Evolutionary conservation across 176 grass and related monocot species (phyloP), one percentile per base, ranked within the genome.

Genomic region (Elymus sibiricus): DNA sequence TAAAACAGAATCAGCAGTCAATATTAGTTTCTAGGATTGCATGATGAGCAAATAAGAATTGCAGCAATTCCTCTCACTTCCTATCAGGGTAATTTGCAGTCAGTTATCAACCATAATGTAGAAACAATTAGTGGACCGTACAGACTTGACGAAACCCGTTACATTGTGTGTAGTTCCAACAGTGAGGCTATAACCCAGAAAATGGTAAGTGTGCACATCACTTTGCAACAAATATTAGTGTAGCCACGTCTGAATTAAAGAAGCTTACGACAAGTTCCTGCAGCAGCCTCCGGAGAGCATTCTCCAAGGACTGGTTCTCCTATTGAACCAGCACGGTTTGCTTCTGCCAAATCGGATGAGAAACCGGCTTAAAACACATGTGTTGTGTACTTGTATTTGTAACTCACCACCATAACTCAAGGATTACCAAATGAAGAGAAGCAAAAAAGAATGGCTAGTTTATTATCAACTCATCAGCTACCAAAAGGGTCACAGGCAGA

Each of bases 241-340:
- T 37, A 9, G 29, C 29, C 22, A 83, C 26, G 78, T 62, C 19
- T 15, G 53, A 26, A 34, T 14, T 69, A 62, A 74, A 51, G 70
- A 74, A 86, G 60, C 92, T 90, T 89, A 97, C 92, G 73, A 88
- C 90, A 86, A 97, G 86, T 84, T 94, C 95, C 81, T 97, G 92
- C 68, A 94, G 87, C 78, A 97, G 90, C 29, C 46, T 83, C 35
- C 90, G 88, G 63, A 97, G 92, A 88, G 92, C 89, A 88, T 95
- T 97, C 89, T 97, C 92, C 71, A 40, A 86, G 44, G 71, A 91
- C 68, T 94, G 89, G 35, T 95, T 98, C 83, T 95, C 93, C 85
- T 98, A 87, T 91, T 86, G 83, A 70, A 95, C 79, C 60, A 95
- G 70, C 12, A 93, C 87, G 12, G 92, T 95, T 93, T 93, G 91